Conservation (phyloP, 2,329 filamentous ascomycete genomes). For the Cladosporium sp. region DNA sequence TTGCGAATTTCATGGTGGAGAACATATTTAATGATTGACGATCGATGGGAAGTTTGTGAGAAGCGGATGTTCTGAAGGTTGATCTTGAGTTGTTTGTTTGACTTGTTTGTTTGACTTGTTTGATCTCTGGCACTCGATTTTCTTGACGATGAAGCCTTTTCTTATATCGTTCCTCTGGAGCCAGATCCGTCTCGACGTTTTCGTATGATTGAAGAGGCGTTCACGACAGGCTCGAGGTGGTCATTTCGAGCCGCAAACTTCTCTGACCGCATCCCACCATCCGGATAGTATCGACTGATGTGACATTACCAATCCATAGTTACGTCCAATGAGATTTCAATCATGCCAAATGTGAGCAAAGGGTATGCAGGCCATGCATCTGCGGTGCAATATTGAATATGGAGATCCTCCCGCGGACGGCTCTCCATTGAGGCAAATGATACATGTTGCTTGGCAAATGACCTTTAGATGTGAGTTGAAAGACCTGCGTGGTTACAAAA, state of each 20-base stretch:
- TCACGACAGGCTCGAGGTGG: background rate
- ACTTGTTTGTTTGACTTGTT: background rate
- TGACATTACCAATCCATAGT: background rate
- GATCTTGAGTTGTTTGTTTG: background rate
- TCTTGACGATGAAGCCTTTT: background rate
- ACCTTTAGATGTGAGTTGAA: background rate
- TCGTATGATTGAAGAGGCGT: background rate
- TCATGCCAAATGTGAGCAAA: background rate
- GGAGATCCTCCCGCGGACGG: background rate
- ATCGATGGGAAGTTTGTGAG: background rate
- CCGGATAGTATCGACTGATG: conserved; percentile 5
- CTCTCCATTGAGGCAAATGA: background rate
- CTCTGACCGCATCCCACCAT: background rate
- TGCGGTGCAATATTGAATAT: conserved; percentile 8
- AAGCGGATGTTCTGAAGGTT: background rate
- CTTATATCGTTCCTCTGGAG: background rate
- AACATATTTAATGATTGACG: conserved; percentile 11
- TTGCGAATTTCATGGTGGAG: conserved; percentile 5
- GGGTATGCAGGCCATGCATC: background rate
- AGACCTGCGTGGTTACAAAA: background rate
- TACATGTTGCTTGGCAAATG: background rate
- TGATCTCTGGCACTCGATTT: background rate
- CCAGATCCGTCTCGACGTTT: background rate
- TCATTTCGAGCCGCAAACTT: background rate
- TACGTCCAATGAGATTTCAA: background rate